Base-by-base conservation (phyloP, 148 eudicot species). In the Rhododendron williamsianum region DNA sequence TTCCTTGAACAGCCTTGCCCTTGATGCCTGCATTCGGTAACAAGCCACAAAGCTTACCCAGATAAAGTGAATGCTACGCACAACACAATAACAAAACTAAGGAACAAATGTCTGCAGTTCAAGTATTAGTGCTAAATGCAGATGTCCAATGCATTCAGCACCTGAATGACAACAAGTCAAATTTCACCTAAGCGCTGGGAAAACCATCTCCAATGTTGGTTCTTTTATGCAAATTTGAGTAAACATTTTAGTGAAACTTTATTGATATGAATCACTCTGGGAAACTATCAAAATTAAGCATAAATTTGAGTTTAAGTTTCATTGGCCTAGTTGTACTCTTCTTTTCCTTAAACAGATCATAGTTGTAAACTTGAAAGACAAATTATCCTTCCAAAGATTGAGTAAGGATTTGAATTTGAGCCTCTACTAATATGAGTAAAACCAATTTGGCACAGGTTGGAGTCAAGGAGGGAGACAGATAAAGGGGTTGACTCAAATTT, bases 1-100 rank as follows among this genome's bases (percentile, higher is more conserved):
- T 88, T 97, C 99, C 91, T 97, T 95, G 88, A 97, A 97, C 84
- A 97, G 95, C 90, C 99, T 91, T 33, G 98, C 95, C 86, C 98
- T 92, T 84, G 98, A 97, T 86, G 98, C 93, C 99, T 97, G 84
- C 85, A 67, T 18, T 76, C 46, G 6, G 46, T 1, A 48, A 43
- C 78, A 76, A 54, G 19, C 45, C 30, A 38, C 60, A n/a, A 81
- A 74, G 45, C 76, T 54, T 21, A 38, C 30, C 63, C 79, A 63
- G 41, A 56, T 36, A 10, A 58, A 58, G 30, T 60, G 73, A 60
- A 36, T 21, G 82, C 43, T 54, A 35, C 7, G 67, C 82, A 54
- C 18, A 80, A 54, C 4, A 18, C 21, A 51, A 65, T 25, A 35
- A 74, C 78, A 4, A 74, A 25, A 27, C 78, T 43, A 76, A 76